Percentiles rank a stretch among this genome's conserved stretches.
phyloP scores from a whole-genome alignment of 78 protist genomes.

The Dictyostelium intermedium region DNA sequence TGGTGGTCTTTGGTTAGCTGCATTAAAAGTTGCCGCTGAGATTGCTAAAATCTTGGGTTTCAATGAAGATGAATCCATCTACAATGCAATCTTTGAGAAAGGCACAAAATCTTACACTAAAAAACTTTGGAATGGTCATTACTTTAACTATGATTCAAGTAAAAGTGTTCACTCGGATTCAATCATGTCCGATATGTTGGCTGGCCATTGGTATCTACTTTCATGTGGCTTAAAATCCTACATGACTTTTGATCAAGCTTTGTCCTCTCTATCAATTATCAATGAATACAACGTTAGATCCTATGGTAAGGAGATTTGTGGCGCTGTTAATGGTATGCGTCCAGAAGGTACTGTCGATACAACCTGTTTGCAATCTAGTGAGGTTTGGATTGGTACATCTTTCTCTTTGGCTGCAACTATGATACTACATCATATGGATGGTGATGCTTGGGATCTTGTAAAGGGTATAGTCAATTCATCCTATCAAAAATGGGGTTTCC shows the following conservation, averaged over 20 bases:
- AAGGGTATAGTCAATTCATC: constrained; percentile 48
- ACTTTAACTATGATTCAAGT: constrained; percentile 64
- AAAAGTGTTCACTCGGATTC: constrained; percentile 26
- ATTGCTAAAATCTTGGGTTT: constrained; percentile 62
- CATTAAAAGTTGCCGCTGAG: constrained; percentile 32
- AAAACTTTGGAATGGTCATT: constrained; percentile 78
- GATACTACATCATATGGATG: constrained; percentile 57
- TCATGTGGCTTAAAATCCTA: constrained; percentile 44
- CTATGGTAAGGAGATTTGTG: constrained; percentile 52
- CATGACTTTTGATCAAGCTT: constrained; percentile 72
- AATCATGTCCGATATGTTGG: constrained; percentile 77
- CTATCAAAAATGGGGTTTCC: constrained; percentile 73
- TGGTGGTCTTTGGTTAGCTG: constrained; percentile 78
- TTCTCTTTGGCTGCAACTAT: constrained; percentile 68
- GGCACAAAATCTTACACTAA: constrained; percentile 26
- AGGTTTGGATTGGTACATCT: constrained; percentile 84
- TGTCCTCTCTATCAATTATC: constrained; percentile 49
- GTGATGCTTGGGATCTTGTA: constrained; percentile 44
- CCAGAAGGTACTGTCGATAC: constrained; percentile 63
- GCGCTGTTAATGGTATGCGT: constrained; percentile 84
- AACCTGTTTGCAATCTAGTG: constrained; percentile 77
- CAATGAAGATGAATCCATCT: constrained; percentile 54
- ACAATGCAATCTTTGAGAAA: constrained; percentile 43
- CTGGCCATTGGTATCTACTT: constrained; percentile 81
- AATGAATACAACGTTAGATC: constrained; percentile 68